phyloP scores from a whole-genome alignment of 139 green algal species.

The Eudorina sp. region DNA sequence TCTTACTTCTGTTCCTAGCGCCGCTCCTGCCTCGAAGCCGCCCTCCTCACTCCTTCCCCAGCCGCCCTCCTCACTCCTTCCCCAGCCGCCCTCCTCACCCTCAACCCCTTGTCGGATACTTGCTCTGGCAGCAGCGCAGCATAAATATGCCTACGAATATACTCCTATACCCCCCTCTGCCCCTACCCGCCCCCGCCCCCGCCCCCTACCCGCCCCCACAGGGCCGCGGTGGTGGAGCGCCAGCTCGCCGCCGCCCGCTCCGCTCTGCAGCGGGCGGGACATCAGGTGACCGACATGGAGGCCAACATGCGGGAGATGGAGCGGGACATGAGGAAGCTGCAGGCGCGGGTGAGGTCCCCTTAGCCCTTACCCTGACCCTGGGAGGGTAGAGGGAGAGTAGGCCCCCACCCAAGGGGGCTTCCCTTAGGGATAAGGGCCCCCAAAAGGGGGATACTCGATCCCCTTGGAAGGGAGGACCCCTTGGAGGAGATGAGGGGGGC shows the following conservation, averaged over 20 bases:
- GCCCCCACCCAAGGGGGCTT: too few species aligned
- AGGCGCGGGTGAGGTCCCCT: neutral
- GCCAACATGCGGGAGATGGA: slow-evolving; percentile 36
- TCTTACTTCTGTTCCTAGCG: too few species aligned
- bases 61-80: neutral
- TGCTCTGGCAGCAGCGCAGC: neutral
- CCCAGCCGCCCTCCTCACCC: too few species aligned
- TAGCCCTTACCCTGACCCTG: too few species aligned
- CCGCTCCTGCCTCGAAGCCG: too few species aligned
- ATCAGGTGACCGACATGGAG: slow-evolving; percentile 10
- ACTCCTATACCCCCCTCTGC: neutral
- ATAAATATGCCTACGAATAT: neutral
- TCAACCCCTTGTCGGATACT: too few species aligned
- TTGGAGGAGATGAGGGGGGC: too few species aligned
- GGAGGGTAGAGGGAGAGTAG: too few species aligned
- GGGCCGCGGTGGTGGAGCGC: slow-evolving; percentile 3
- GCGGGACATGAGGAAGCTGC: slow-evolving; percentile 7
- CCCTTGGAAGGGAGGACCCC: too few species aligned
- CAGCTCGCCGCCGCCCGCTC: slow-evolving; percentile 25
- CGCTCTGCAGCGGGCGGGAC: neutral
- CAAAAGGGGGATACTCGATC: too few species aligned
- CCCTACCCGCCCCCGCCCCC: neutral
- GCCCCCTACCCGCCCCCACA: neutral
- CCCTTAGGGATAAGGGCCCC: too few species aligned
- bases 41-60: too few species aligned